Percentiles rank a stretch among this genome's conserved stretches.
phyloP scores from a whole-genome alignment of 2,329 filamentous ascomycete genomes.

The Colletotrichum sp. region DNA sequence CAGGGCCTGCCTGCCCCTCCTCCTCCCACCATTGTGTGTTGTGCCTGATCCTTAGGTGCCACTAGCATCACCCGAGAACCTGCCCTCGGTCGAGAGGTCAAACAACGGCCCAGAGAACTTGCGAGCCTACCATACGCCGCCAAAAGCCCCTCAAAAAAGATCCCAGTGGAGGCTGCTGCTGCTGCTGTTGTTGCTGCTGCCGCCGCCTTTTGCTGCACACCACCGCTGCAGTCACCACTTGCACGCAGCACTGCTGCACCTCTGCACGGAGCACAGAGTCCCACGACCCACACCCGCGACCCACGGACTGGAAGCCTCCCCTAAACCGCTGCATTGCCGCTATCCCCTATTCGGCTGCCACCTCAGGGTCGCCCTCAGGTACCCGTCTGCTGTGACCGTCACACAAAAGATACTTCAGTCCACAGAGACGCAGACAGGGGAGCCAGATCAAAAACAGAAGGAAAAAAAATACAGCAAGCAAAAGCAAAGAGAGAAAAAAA shows the following conservation, averaged over 20 bases:
- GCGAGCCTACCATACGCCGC: conserved; percentile 9
- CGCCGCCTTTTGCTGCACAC: not conserved
- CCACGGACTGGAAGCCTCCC: conserved; percentile 7
- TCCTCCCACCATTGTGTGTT: not conserved
- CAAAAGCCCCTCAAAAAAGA: not conserved
- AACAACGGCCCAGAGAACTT: conserved; percentile 12
- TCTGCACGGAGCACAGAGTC: not conserved
- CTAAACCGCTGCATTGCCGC: conserved; percentile 12
- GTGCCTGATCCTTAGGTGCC: conserved; percentile 13
- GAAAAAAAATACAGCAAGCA: not conserved
- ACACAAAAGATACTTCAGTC: conserved; percentile 19
- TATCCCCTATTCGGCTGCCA: conserved; percentile 10
- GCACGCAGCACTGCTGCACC: not conserved
- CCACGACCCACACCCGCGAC: not conserved
- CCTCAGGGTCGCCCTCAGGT: conserved; percentile 11
- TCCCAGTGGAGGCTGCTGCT: not conserved
- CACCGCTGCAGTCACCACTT: not conserved
- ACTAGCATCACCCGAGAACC: conserved; percentile 13
- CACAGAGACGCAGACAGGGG: not conserved
- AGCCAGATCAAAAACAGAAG: not conserved
- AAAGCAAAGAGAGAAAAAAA: not conserved
- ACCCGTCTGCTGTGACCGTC: conserved; percentile 17
- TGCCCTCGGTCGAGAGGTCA: conserved; percentile 3
- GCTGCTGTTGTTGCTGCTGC: not conserved
- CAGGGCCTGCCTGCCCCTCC: conserved; percentile 19